Conservation (phyloP, 106 monocot genomes). For the Xerophyta viscosa region DNA sequence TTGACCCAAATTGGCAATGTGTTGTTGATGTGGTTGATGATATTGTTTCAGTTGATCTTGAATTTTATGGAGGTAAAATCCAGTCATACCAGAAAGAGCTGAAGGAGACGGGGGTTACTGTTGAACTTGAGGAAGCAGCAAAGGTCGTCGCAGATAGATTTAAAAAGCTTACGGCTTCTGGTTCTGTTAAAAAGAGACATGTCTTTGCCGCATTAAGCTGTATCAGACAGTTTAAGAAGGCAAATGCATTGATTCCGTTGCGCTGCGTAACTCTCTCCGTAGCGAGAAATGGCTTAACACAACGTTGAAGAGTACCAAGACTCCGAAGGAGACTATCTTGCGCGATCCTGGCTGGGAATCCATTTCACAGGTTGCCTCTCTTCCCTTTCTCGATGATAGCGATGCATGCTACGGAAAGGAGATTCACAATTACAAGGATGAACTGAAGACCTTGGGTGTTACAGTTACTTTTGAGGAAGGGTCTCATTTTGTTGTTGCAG, state of each 20-base stretch:
- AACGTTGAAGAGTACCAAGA: slow-evolving; percentile 17
- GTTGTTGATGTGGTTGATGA: slow-evolving; percentile 25
- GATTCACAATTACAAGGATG: slow-evolving; percentile 32
- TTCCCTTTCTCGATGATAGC: slow-evolving; percentile 33
- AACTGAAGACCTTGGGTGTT: slow-evolving; percentile 32
- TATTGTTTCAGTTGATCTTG: slow-evolving; percentile 29
- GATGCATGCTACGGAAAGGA: slow-evolving; percentile 14
- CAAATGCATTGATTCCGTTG: not conserved
- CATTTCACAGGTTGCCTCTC: slow-evolving; percentile 16
- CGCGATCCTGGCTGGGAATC: slow-evolving; percentile 21
- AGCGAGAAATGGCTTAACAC: slow-evolving; percentile 38
- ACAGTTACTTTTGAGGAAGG: slow-evolving; percentile 19
- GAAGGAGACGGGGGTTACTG: slow-evolving; percentile 26
- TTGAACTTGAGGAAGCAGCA: slow-evolving; percentile 18
- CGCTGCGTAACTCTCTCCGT: slow-evolving; percentile 12
- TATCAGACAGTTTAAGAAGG: slow-evolving; percentile 11
- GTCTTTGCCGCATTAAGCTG: slow-evolving; percentile 23
- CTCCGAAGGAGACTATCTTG: slow-evolving; percentile 27
- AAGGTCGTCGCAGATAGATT: slow-evolving; percentile 22
- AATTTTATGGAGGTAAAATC: slow-evolving; percentile 25
- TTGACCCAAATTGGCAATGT: slow-evolving; percentile 25
- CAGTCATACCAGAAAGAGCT: slow-evolving; percentile 24
- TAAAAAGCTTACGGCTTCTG: slow-evolving; percentile 13
- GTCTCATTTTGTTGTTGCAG: slow-evolving; percentile 19
- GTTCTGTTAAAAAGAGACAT: slow-evolving; percentile 15